phyloP scores from a whole-genome alignment of 2,329 filamentous ascomycete species.

The Pezicula carpinea region DNA sequence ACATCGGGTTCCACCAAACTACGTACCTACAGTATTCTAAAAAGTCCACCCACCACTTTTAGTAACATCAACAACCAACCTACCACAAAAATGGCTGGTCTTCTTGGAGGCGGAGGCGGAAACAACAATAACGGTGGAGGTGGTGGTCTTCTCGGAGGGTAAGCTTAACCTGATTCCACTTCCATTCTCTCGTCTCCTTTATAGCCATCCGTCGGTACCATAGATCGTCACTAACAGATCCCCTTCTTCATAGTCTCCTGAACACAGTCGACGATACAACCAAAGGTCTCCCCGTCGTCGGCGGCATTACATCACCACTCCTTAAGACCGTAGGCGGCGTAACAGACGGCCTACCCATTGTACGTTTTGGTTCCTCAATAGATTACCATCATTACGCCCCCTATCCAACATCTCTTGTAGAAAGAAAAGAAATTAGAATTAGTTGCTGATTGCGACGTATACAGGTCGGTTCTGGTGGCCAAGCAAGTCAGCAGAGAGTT shows the following conservation, averaged over 20 bases:
- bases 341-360: slow-evolving; percentile 16
- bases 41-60: too few relatives aligned
- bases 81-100: slow-evolving; percentile 35
- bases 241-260: slow-evolving; percentile 8
- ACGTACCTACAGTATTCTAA: too few relatives aligned
- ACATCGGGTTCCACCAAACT: too few relatives aligned
- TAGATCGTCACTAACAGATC: not conserved
- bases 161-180: slow-evolving; percentile 15
- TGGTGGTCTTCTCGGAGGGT: slow-evolving; percentile 16
- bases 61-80: not conserved
- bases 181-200: not conserved
- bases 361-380: slow-evolving; percentile 3
- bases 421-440: too few relatives aligned
- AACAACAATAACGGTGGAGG: slow-evolving; percentile 8
- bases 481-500: slow-evolving; percentile 8
- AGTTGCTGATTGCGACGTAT: too few relatives aligned
- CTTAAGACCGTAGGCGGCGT: slow-evolving; percentile 24
- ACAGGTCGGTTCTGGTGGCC: slow-evolving; percentile 14
- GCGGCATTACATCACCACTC: slow-evolving; percentile 18
- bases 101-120: slow-evolving; percentile 32
- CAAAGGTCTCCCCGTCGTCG: slow-evolving; percentile 19
- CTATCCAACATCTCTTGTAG: not conserved
- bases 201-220: not conserved
- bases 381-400: not conserved
- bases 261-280: slow-evolving; percentile 22